Evolutionary conservation across 768 basidiomycete species (phyloP), one percentile per base, ranked within the genome.

Genomic region (Suillus paluster): DNA sequence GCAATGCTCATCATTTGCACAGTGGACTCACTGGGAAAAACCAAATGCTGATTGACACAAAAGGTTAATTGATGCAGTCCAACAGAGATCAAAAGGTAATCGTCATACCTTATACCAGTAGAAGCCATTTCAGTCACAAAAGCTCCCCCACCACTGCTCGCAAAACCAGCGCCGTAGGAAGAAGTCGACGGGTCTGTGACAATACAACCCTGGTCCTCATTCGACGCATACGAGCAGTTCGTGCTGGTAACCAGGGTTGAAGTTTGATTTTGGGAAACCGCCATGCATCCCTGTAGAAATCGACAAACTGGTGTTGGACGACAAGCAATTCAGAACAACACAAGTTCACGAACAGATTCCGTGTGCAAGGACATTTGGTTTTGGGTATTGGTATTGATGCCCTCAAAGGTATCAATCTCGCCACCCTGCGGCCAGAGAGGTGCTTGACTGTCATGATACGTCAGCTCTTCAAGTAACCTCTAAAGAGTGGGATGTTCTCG

Each of bases 351-450:
- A 61, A 81, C 83, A 0, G 84, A 72, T 44, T 81, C 78, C 0
- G 91, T 91, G 72, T 94, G 93, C 17, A 94, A 77, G 0, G 93
- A 84, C 81, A 90, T 86, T 70, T 90, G 89, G 64, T 89, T 91
- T 58, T 79, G 76, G 4, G 80, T 79, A 45, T 83, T 82, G 54
- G 83, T 70, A 74, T 95, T 95, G 64, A 95, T 88, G 38, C 87
- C 90, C 72, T 95, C 93, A 62, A 95, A 84, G 11, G 89, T 90
- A 72, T 95, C 94, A 63, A 91, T 89, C 70, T 92, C 89, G 30
- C 81, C 87, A 64, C 88, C 88, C 14, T 71, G 70, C 3, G 89
- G 89, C 89, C 89, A 90, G 21, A 74, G 68, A 12, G 79, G 73
- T 1, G 87, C 82, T 68, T 85, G 83, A 19, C 84, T 83, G 42